Conservation (phyloP, 768 basidiomycete species). For the Candolleomyces eurysporus region DNA sequence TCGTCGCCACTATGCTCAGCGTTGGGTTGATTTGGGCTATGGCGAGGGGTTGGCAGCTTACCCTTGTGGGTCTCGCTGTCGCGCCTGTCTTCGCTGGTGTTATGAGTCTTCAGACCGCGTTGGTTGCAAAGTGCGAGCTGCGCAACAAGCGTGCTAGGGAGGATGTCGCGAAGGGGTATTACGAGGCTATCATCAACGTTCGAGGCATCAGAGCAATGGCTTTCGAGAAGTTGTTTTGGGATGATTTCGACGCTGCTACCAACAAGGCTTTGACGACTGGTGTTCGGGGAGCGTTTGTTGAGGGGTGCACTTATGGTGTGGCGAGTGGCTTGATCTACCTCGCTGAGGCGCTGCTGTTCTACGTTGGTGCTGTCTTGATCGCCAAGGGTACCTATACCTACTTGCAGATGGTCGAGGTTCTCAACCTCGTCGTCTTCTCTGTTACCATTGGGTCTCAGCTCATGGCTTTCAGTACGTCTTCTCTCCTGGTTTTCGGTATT, state of each 20-base stretch:
- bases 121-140: constrained; percentile 70
- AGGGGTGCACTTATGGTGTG: constrained; percentile 82
- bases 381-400: constrained; percentile 80
- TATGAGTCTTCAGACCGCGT: constrained; percentile 72
- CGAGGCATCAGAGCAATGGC: constrained; percentile 87
- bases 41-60: constrained; percentile 86
- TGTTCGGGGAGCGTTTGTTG: constrained; percentile 78
- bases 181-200: constrained; percentile 83
- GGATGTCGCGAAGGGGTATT: constrained; percentile 80
- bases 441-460: constrained; percentile 89
- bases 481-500: constrained; percentile 6
- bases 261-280: constrained; percentile 64
- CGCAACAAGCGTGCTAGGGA: constrained; percentile 86
- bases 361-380: constrained; percentile 85
- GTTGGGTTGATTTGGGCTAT: constrained; percentile 91
- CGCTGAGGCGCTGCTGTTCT: constrained; percentile 89
- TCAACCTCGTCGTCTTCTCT: constrained; percentile 90
- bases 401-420: constrained; percentile 84
- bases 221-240: constrained; percentile 67
- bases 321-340: constrained; percentile 84
- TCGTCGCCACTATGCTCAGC: constrained; percentile 77
- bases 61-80: constrained; percentile 84
- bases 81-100: constrained; percentile 78
- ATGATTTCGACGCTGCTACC: constrained; percentile 65
- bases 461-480: constrained; percentile 86